Percentiles rank a stretch among this genome's conserved stretches.
Conservation (phyloP, 2,329 filamentous ascomycete genomes). For the Teratosphaeria zuluensis region DNA sequence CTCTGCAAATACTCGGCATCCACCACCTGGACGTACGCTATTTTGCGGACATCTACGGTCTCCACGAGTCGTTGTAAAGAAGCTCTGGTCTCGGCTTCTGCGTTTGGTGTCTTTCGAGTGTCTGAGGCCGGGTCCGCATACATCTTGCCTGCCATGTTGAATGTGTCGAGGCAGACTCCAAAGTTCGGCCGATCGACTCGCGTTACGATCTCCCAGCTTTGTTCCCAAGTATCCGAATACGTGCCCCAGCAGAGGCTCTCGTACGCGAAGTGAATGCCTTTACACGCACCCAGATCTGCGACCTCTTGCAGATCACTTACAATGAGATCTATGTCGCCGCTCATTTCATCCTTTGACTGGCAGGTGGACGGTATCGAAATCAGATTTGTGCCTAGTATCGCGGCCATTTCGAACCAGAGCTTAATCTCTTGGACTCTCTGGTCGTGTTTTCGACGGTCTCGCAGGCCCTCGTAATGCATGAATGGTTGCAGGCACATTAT, state of each 20-base stretch:
- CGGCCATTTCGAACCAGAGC: constrained; percentile 60
- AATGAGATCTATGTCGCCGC: constrained; percentile 46
- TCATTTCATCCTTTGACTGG: constrained; percentile 44
- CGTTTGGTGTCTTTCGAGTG: constrained; percentile 44
- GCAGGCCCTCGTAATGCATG: constrained; percentile 64
- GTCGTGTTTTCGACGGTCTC: constrained; percentile 50
- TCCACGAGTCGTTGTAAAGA: constrained; percentile 48
- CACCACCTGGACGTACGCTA: constrained; percentile 70
- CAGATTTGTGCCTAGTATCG: constrained; percentile 56
- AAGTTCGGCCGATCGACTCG: constrained; percentile 61
- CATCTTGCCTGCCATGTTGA: constrained; percentile 63
- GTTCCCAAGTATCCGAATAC: constrained; percentile 60
- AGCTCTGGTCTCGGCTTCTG: constrained; percentile 44
- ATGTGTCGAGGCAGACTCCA: constrained; percentile 67
- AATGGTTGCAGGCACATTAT: constrained; percentile 69
- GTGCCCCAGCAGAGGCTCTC: constrained; percentile 68
- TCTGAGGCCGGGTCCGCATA: constrained; percentile 56
- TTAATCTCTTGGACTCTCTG: constrained; percentile 52
- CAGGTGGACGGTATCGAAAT: constrained; percentile 68
- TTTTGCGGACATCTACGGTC: constrained; percentile 50
- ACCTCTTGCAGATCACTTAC: constrained; percentile 53
- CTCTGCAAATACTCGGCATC: constrained; percentile 56
- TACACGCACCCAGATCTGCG: constrained; percentile 55
- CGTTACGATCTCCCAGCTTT: constrained; percentile 57
- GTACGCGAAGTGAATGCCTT: constrained; percentile 59